A percentile compares a stretch with the other conserved stretches of the same genome.
Conservation (phyloP, 805 yeast genomes). For the Starmerella gropengiesseri region DNA sequence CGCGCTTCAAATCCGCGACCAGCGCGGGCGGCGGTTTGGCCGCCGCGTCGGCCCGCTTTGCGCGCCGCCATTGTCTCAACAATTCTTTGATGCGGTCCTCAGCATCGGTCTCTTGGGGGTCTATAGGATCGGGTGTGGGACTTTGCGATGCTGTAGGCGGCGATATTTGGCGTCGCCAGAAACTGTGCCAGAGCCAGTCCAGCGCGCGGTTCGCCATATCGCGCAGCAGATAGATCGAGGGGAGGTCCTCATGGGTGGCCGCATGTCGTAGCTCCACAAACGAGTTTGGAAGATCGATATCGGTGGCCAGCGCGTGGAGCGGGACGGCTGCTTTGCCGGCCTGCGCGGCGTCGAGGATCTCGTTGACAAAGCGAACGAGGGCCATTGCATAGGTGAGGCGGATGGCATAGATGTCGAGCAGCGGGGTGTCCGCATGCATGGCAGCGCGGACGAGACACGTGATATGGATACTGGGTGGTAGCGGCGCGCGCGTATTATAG, state of each 20-base stretch:
- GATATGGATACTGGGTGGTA: slow-evolving; percentile 25
- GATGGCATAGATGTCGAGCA: slow-evolving; percentile 22
- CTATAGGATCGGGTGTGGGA: not conserved
- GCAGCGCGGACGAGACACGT: slow-evolving; percentile 24
- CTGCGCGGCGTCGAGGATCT: slow-evolving; percentile 77
- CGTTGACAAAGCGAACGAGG: slow-evolving; percentile 78
- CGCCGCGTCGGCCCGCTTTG: slow-evolving; percentile 38
- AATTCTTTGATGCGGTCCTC: slow-evolving; percentile 27
- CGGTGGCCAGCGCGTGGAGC: slow-evolving; percentile 58
- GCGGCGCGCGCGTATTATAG: slow-evolving; percentile 23
- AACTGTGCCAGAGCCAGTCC: slow-evolving; percentile 60
- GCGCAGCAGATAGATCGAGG: slow-evolving; percentile 58
- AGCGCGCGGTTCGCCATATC: slow-evolving; percentile 50
- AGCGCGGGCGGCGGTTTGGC: slow-evolving; percentile 15
- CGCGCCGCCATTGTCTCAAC: slow-evolving; percentile 40
- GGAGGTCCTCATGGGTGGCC: slow-evolving; percentile 82
- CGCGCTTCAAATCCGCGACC: slow-evolving; percentile 3
- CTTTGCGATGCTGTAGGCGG: not conserved
- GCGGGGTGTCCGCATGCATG: slow-evolving; percentile 20
- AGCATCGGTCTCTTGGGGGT: not conserved
- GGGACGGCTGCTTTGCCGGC: slow-evolving; percentile 70
- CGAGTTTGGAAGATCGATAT: slow-evolving; percentile 56
- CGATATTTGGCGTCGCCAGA: slow-evolving; percentile 43
- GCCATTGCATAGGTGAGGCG: slow-evolving; percentile 31
- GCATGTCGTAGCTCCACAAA: slow-evolving; percentile 86